A percentile compares a stretch with the other conserved stretches of the same genome.
phyloP scores from a whole-genome alignment of 805 yeast species.

The Metschnikowia baotianmanensis region DNA sequence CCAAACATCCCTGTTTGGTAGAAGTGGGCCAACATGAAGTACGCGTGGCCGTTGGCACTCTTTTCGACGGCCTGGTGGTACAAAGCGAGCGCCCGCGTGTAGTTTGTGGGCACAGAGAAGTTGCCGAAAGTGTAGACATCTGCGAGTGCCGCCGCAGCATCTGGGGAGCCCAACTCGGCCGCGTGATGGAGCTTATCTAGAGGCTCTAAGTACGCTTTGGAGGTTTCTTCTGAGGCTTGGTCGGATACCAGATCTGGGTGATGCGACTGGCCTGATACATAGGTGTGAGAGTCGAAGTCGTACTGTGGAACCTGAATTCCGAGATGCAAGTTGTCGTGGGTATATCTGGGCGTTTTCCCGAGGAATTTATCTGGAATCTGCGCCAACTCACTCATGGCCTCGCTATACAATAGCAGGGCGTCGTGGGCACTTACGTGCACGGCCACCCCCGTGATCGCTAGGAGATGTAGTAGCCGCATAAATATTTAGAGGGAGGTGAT shows the following conservation, averaged over 20 bases:
- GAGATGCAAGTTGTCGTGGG: constrained; percentile 25
- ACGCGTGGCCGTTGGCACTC: constrained; percentile 53
- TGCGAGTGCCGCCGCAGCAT: constrained; percentile 53
- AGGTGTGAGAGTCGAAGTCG: constrained; percentile 8
- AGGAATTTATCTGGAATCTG: constrained; percentile 15
- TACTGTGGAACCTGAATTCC: constrained; percentile 32
- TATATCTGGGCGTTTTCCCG: constrained; percentile 17
- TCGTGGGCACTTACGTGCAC: constrained; percentile 1
- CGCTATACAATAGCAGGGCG: constrained; percentile 5
- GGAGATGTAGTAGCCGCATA: constrained; percentile 7
- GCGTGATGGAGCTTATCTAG: constrained; percentile 10
- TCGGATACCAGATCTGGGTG: neutral
- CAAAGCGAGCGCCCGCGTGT: constrained; percentile 50
- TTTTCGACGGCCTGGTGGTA: constrained; percentile 47
- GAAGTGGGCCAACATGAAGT: constrained; percentile 74
- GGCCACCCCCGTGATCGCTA: neutral
- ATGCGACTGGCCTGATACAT: neutral
- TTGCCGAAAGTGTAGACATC: constrained; percentile 66
- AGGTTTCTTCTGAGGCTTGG: neutral
- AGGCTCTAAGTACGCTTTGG: constrained; percentile 1
- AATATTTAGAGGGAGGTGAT: neutral
- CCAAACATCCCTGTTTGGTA: constrained; percentile 88
- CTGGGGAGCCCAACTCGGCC: constrained; percentile 21
- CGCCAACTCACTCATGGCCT: constrained; percentile 8
- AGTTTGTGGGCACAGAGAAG: constrained; percentile 56